Base-by-base conservation (phyloP, 257 asterid genomes). In the Euphrasia confusa region DNA sequence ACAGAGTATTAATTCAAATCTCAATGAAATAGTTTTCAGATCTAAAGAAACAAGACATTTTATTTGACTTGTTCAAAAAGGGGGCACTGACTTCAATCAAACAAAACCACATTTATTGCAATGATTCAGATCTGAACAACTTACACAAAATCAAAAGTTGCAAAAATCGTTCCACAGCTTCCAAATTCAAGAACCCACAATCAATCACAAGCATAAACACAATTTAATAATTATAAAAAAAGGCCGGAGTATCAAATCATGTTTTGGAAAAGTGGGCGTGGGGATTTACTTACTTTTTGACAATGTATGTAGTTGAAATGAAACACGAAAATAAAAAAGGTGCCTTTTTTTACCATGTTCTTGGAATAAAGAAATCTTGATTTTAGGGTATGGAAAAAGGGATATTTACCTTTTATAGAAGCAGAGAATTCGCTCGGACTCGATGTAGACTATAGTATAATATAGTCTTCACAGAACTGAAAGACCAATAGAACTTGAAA, bases 101-200 rank as follows among this genome's bases (percentile, higher is more conserved):
- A 59, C 52, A 35, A 77, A 40, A 40, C 42, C 35, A 44, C 54
- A 27, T 48, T 24, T n/a, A 14, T 17, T 49, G 60, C 63, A 60
- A 53, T 12, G 74, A 75, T 26, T 72, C 83, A 77, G 89, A 86
- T 89, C 96, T 84, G 85, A 72, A 56, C 48, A 52, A 80, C 87
- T 86, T 77, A 85, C 96, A 61, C 70, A 62, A 72, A 62, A 72
- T 71, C 60, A 58, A 49, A n/a, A 49, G 9, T 49, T 12, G 26
- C 55, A 49, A 33, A 33, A 33, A 49, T 7, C 7, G 4, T 13
- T 48, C 21, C 54, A 48, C 54, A 21, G 54, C 54, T 48, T 42
- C 54, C 71, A 73, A 53, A 63, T 54, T 66, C 11, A 30, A 61
- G 52, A 49, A 49, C 55, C 55, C 21, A 7, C 55, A 48, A 48